Conservation (phyloP, 2,329 filamentous ascomycete genomes). For the Fusarium armeniacum region DNA sequence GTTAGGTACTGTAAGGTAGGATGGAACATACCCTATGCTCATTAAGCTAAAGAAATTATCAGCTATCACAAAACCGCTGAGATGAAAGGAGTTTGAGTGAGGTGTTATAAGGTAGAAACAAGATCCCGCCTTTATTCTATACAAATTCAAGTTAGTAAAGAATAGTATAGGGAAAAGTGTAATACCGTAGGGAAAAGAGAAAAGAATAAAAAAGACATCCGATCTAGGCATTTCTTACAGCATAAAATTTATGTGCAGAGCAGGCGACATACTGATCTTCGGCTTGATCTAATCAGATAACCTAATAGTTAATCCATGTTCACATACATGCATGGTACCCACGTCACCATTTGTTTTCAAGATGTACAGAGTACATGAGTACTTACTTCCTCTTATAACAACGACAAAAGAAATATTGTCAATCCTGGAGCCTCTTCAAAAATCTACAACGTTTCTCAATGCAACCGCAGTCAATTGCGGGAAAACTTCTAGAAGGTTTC, state of each 20-base stretch:
- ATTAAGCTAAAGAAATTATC: background rate
- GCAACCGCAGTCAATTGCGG: too few species aligned
- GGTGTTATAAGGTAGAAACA: background rate
- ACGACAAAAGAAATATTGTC: background rate
- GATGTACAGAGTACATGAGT: background rate
- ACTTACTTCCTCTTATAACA: background rate
- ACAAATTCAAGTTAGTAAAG: background rate
- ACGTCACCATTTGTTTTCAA: background rate
- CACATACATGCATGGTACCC: background rate
- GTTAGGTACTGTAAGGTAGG: background rate
- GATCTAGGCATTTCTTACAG: background rate
- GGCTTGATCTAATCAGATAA: slow-evolving; percentile 38
- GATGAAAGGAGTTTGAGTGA: background rate
- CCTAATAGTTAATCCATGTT: slow-evolving; percentile 11
- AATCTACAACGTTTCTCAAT: background rate
- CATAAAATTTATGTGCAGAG: background rate
- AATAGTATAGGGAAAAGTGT: background rate
- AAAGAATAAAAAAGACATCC: background rate
- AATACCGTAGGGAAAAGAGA: background rate
- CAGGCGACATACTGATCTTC: slow-evolving; percentile 16
- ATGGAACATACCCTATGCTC: slow-evolving; percentile 14
- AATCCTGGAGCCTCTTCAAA: background rate
- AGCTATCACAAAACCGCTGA: background rate
- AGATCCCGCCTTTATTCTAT: background rate
- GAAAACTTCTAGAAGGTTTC: background rate